Conservation (phyloP, 306 rosid genomes). For the Prunus campanulata region DNA sequence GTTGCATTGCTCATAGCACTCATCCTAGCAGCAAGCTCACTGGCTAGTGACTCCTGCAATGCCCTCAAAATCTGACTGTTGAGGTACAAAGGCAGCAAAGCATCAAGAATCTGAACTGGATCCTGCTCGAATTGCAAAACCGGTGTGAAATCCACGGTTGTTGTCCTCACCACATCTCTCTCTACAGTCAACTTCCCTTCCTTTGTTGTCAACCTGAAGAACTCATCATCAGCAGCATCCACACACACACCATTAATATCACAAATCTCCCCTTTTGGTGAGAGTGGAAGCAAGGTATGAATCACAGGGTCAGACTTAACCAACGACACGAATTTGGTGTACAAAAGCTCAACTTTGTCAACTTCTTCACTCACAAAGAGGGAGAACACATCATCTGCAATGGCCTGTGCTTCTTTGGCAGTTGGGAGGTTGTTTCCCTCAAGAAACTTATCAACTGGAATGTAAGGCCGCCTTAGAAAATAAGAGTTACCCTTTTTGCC, state of each 20-base stretch:
- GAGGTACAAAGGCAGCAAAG: slow-evolving; percentile 72
- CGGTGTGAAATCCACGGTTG: slow-evolving; percentile 54
- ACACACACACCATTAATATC: slow-evolving; percentile 76
- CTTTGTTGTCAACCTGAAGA: slow-evolving; percentile 78
- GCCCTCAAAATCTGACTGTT: slow-evolving; percentile 91
- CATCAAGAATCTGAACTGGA: slow-evolving; percentile 92
- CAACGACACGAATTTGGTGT: slow-evolving; percentile 79
- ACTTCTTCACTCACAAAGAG: slow-evolving; percentile 83
- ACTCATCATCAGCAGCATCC: slow-evolving; percentile 88
- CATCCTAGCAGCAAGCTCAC: slow-evolving; percentile 93
- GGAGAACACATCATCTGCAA: slow-evolving; percentile 85
- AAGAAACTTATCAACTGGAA: slow-evolving; percentile 70
- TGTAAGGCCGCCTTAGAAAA: slow-evolving; percentile 71
- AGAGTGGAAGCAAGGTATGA: slow-evolving; percentile 85
- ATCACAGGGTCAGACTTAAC: slow-evolving; percentile 74
- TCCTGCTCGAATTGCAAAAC: slow-evolving; percentile 88
- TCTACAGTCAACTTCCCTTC: slow-evolving; percentile 84
- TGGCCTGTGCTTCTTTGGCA: slow-evolving; percentile 90
- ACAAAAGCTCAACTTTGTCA: slow-evolving; percentile 82
- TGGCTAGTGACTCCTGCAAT: slow-evolving; percentile 84
- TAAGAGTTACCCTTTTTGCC: slow-evolving; percentile 85
- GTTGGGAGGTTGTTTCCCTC: slow-evolving; percentile 69
- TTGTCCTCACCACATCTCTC: slow-evolving; percentile 56
- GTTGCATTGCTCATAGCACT: slow-evolving; percentile 83
- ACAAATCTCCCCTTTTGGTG: slow-evolving; percentile 90